Conservation (phyloP, 1,284 basidiomycete species). For the Sanghuangporus weigelae region DNA sequence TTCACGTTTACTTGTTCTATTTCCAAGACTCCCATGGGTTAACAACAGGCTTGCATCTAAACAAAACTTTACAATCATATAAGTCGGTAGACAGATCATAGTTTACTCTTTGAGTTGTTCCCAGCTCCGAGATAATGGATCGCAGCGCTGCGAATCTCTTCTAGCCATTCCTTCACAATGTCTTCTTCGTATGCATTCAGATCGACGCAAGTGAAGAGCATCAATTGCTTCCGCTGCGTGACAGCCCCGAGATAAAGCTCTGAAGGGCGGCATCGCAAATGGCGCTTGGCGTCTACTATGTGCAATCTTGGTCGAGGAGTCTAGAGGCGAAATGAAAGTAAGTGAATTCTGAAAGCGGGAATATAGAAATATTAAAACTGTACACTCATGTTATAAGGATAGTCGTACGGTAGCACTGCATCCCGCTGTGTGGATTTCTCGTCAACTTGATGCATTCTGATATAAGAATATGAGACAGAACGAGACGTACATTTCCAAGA, state of each 20-base stretch:
- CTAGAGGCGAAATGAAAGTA: background rate
- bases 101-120: background rate
- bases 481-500: constrained; percentile 38
- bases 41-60: too few relatives aligned
- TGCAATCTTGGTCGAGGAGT: background rate
- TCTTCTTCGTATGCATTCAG: constrained; percentile 15
- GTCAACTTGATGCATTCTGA: background rate
- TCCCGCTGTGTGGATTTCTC: constrained; percentile 29
- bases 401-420: constrained; percentile 28
- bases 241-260: constrained; percentile 39
- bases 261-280: constrained; percentile 26
- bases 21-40: background rate
- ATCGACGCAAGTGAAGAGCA: constrained; percentile 5
- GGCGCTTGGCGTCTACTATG: background rate
- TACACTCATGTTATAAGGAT: constrained; percentile 12
- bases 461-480: background rate
- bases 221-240: background rate
- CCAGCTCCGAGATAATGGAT: constrained; percentile 20
- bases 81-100: background rate
- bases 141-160: constrained; percentile 20
- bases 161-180: constrained; percentile 19
- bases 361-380: background rate
- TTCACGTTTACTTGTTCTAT: background rate
- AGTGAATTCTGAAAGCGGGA: too few relatives aligned
- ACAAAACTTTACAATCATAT: too few relatives aligned